Evolutionary conservation across 306 rosid species (phyloP).

Genomic region (Pachyrhizus erosus): DNA sequence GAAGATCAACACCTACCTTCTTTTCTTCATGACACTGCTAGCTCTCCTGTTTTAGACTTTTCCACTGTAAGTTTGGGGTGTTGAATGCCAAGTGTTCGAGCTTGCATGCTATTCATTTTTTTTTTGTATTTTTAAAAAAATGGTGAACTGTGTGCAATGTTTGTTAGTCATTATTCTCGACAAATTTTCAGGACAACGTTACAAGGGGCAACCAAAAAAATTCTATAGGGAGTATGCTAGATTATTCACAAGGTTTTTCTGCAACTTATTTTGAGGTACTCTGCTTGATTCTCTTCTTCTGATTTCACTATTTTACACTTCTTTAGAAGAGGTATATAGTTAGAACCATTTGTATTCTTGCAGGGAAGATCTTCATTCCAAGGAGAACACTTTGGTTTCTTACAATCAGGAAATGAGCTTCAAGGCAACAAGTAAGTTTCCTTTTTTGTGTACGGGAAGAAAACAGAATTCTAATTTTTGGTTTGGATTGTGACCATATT

Average conservation of each 20-base stretch:
- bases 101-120: conserved; percentile 7
- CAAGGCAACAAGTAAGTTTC: conserved; percentile 65
- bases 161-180: conserved; percentile 25
- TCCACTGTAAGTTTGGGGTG: conserved; percentile 56
- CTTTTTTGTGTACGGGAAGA: not conserved
- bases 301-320: not conserved
- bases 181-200: conserved; percentile 59
- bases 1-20: conserved; percentile 52
- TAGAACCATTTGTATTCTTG: conserved; percentile 36
- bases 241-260: conserved; percentile 83
- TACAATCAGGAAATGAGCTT: conserved; percentile 64
- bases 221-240: conserved; percentile 59
- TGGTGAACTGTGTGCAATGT: not conserved
- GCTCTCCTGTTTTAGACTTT: conserved; percentile 72
- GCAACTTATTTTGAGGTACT: conserved; percentile 83
- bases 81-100: conserved; percentile 4
- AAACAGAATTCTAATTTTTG: conserved; percentile 12
- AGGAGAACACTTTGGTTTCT: conserved; percentile 66
- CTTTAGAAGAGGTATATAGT: not conserved
- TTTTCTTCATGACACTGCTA: conserved; percentile 90
- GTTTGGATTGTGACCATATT: conserved; percentile 2
- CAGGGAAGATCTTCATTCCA: conserved; percentile 78
- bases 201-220: conserved; percentile 54
- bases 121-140: not conserved
- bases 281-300: not conserved